Base-by-base conservation (phyloP, 2,329 filamentous ascomycete genomes). In the Epichloe festucae region DNA sequence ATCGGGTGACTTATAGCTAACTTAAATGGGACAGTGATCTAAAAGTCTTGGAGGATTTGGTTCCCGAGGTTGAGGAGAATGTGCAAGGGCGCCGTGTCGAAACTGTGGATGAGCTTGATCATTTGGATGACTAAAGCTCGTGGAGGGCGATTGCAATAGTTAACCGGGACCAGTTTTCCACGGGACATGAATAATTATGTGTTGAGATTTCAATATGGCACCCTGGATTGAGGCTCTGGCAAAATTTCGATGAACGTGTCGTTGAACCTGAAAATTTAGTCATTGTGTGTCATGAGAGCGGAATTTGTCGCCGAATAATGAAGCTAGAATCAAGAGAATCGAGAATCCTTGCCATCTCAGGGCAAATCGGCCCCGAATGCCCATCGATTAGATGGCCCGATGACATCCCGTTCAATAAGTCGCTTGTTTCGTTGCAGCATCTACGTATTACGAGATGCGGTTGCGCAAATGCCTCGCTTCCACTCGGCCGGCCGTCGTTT, bases 1-100 rank as follows among this genome's bases (percentile, higher is more conserved):
- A 11, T 38, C 34, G 14, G n/a, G 31, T 23, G 3, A 14, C 8
- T 42, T 17, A 15, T 19, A 36, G 23, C 59, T 63, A 51, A 64
- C 54, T 8, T 27, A 15, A 15, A 23, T 31, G 14, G 27, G 27
- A n/a, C 15, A 82, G 81, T 57, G 86, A 96, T 63, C 73, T 77
- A 58, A 82, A 78, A 23, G 91, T 80, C 59, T 77, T 97, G 63
- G 88, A 95, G 65, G 82, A 81, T 48, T 68, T 96, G 55, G 78
- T 94, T 14, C 70, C 76, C 0, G 89, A 95, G 64, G 87, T 95
- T 3, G 79, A 87, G 63, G 71, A 80, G 64, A 84, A 84, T 50
- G 84, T 95, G 5, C 70, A 89, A 58, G 91, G 91, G 3, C 75
- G 73, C 59, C 75, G 84, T 48, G 80, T 95, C 31, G 74, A 76